Percentiles rank a stretch among this genome's conserved stretches.
These are phyloP conservation scores for Piromyces finnis DNA, from an alignment of 192 early-diverging fungal species.

Conservation along the genomic window DNA sequence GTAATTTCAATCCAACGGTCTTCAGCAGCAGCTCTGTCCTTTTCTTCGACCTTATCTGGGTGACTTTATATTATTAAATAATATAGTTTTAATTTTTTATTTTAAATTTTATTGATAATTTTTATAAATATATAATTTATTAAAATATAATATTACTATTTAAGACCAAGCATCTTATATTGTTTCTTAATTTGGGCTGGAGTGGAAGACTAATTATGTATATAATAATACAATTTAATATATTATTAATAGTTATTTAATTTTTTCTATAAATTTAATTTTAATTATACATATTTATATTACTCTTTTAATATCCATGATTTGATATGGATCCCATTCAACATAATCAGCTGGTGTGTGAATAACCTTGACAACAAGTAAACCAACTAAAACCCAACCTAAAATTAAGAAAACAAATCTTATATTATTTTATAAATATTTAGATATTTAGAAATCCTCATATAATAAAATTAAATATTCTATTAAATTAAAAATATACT, in stretches of 20 bases:
- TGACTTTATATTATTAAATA: background rate
- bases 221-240: too few species aligned
- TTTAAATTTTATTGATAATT: too few species aligned
- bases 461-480: too few species aligned
- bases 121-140: too few species aligned
- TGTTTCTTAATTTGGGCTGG: background rate
- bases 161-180: background rate
- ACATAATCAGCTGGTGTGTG: background rate
- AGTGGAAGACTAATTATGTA: background rate
- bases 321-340: background rate
- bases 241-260: too few species aligned
- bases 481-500: background rate
- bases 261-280: too few species aligned
- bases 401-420: background rate
- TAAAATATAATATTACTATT: background rate
- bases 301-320: background rate
- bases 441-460: too few species aligned
- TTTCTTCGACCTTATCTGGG: constrained; percentile 55
- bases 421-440: too few species aligned
- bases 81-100: too few species aligned
- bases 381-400: background rate
- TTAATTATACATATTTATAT: background rate
- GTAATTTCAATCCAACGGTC: constrained; percentile 67
- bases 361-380: background rate
- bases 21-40: constrained; percentile 47